Evolutionary conservation across 345 rosid genomes (phyloP), one percentile per base, ranked within the genome.

Genomic region (Heritiera fomes): DNA sequence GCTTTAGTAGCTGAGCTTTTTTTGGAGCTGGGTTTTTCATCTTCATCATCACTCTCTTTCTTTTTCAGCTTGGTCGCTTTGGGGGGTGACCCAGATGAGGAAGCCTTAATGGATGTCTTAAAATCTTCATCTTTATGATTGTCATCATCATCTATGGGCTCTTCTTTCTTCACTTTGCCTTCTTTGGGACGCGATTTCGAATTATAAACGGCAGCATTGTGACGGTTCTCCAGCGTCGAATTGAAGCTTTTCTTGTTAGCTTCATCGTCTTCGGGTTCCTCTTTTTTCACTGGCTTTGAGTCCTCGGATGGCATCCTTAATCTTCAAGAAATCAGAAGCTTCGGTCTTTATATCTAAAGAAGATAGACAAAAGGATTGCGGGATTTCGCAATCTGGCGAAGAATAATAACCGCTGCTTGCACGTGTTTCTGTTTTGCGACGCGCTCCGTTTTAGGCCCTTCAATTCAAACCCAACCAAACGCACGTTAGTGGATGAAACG

Each of bases 231-330:
- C 52, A 74, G 52, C 56, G 91, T 70, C 34, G 92, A 88, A 58
- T 86, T 84, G 88, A 92, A 78, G 80, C 89, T 83, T 89, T 78
- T 87, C 3, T 79, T 79, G 65, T 85, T 90, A 58, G 71, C 76
- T 28, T 73, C 84, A 17, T 85, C 89, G 5, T 79, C 91, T 20
- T 34, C 80, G 77, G 28, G 80, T 47, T 73, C 82, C 72, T 76
- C 84, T 58, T 77, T 87, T 79, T 85, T 85, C 83, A 79, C 46
- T 47, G 86, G 45, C 76, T 85, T 87, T 8, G 87, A 75, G 64
- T 90, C 94, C 78, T 87, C 92, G 2, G 90, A 86, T 38, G 93
- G 85, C 98, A 93, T 94, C 73, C 77, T 83, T 7, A 13, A 56
- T 7, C 53, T 47, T 60, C 50, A 1, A 20, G 2, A 18, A 38